Base-by-base conservation (phyloP, 1,139 yeast species). In the Yamadazyma mexicana region DNA sequence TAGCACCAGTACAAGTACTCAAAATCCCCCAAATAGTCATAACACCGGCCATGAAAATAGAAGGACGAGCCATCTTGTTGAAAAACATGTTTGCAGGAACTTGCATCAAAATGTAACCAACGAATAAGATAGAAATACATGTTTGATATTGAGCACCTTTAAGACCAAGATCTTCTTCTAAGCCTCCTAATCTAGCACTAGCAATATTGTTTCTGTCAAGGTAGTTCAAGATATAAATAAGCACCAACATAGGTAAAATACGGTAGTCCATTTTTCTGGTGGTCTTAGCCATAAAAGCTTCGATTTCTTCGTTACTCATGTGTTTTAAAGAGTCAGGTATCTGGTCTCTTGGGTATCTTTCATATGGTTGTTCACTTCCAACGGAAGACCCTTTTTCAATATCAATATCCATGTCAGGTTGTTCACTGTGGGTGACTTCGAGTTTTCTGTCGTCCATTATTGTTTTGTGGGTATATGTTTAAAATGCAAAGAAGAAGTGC, bases 191-290 rank as follows among this genome's bases (percentile, higher is more conserved):
- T 47, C 81, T 66, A 0, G 86, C 86, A 51, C 77, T 73, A 2
- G 83, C 83, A 49, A 81, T 77, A 51, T 78, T 79, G 46, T 78
- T 76, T 48, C 84, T 62, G 57, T 81, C 87, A 43, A 81, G 62
- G 50, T 69, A 77, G 45, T 79, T 73, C 43, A 79, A 60, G 40
- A 79, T 64, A 47, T 79, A 79, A 39, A 78, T 64, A 34, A 71
- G 51, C n/a, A 76, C 69, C 29, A 80, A 61, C 68, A 74, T 70
- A 7, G 86, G 85, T 50, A 81, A 58, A 39, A 81, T 64, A 43
- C 81, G 60, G 11, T 72, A 25, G 50, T 81, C 87, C 35, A 79
- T 62, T 48, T 76, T 79, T 40, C 75, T 52, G 23, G 62, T 62
- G 26, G 76, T 64, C 42, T 62, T 65, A 32, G 55, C 59, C 51